phyloP scores from a whole-genome alignment of 306 rosid genomes.

The Carpinus fangiana region DNA sequence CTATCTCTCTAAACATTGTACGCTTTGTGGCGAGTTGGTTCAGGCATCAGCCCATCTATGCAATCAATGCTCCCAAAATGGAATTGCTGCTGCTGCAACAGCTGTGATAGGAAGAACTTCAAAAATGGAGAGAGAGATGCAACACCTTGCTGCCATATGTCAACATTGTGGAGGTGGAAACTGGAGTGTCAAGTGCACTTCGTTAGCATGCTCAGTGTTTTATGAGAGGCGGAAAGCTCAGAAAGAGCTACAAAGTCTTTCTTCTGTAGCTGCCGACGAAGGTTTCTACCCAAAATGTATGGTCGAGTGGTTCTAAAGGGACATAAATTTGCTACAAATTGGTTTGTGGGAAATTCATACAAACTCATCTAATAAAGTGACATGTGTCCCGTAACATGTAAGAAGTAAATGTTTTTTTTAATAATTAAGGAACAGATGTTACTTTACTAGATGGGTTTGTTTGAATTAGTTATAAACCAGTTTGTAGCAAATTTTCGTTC shows the following conservation, averaged over 20 bases:
- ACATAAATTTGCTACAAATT: no score
- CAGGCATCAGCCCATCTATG: conserved; percentile 75
- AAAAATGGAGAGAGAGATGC: conserved; percentile 83
- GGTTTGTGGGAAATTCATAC: no score
- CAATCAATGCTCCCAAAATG: conserved; percentile 58
- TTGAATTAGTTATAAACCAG: no score
- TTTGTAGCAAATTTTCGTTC: no score
- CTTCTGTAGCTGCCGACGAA: conserved; percentile 62
- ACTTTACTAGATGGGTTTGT: no score
- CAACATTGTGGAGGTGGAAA: conserved; percentile 90
- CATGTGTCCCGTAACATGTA: no score
- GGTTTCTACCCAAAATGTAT: conserved; percentile 72
- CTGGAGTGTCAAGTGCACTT: conserved; percentile 73
- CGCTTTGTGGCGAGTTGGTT: conserved; percentile 78
- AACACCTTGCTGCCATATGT: conserved; percentile 82
- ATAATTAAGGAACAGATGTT: no score
- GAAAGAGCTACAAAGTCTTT: conserved; percentile 72
- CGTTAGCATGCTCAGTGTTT: conserved; percentile 80
- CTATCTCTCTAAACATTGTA: conserved; percentile 89
- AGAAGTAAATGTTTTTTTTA: no score
- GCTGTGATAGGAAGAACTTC: conserved; percentile 71
- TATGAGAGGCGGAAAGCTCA: conserved; percentile 82
- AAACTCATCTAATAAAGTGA: no score
- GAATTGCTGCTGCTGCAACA: conserved; percentile 53
- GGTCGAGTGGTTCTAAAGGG: conserved; percentile 72